phyloP scores from a whole-genome alignment of 2,329 filamentous ascomycete species.

The Rhynchosporium graminicola region DNA sequence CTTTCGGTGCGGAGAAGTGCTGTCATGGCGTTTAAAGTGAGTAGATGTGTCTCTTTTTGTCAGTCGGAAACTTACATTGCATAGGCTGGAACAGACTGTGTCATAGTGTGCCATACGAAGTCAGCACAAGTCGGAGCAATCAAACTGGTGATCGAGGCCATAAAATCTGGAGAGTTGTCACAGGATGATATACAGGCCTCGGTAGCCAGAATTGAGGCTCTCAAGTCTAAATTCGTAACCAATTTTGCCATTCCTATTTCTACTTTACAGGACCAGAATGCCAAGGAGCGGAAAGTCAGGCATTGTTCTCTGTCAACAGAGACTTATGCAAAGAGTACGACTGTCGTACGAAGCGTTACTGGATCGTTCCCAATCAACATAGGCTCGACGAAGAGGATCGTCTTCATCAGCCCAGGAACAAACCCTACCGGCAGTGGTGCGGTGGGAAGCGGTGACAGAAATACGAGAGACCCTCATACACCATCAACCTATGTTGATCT shows the following conservation, averaged over 20 bases:
- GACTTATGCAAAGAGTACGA: slow-evolving; percentile 45
- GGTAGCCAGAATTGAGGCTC: slow-evolving; percentile 39
- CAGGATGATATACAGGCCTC: slow-evolving; percentile 41
- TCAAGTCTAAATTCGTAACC: slow-evolving; percentile 42
- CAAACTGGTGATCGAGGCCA: slow-evolving; percentile 42
- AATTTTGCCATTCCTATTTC: slow-evolving; percentile 27
- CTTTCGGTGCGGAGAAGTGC: slow-evolving; percentile 46
- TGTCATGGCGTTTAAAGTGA: slow-evolving; percentile 43
- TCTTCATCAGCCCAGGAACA: slow-evolving; percentile 44
- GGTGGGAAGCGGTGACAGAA: slow-evolving; percentile 44
- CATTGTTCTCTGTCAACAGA: slow-evolving; percentile 38
- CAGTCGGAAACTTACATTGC: background rate
- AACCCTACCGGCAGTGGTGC: slow-evolving; percentile 42
- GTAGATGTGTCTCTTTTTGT: background rate
- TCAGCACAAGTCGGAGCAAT: slow-evolving; percentile 45
- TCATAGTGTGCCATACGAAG: slow-evolving; percentile 50
- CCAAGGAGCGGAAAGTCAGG: slow-evolving; percentile 29
- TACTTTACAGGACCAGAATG: slow-evolving; percentile 22
- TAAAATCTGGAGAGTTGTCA: slow-evolving; percentile 42
- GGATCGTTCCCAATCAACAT: slow-evolving; percentile 40
- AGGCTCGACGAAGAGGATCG: slow-evolving; percentile 33
- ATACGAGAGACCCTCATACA: slow-evolving; percentile 39
- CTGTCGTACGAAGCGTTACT: slow-evolving; percentile 42
- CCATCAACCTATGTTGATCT: slow-evolving; percentile 41
- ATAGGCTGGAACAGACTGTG: slow-evolving; percentile 46